Evolutionary conservation across 2,329 filamentous ascomycete genomes (phyloP), one percentile per base, ranked within the genome.

Genomic region (Fusarium falciforme): DNA sequence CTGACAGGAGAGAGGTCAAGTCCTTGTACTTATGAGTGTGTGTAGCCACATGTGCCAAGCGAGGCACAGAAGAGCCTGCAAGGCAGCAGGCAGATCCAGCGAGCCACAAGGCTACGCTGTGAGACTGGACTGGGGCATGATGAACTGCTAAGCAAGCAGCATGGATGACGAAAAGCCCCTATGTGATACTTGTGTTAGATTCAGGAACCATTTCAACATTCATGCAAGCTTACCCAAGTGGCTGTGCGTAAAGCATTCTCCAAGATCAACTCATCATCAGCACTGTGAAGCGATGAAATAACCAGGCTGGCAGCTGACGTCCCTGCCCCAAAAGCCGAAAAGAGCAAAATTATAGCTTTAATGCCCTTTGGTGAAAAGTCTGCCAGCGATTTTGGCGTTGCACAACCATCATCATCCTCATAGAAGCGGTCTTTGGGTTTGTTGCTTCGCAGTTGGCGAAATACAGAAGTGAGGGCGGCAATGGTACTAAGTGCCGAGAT

Each of bases 391-490:
- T 92, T 89, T 38, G 89, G 85, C 0, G 90, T 92, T 36, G 91
- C 91, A 71, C 87, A 85, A 55, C 93, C 93, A 82, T 95, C 93
- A 66, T 87, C 83, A 78, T 95, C 93, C 73, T 90, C 84, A 77
- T 94, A 95, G 11, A 86, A 83, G 3, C 85, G 81, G 35, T 87
- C 83, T 64, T 80, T 82, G 16, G 82, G 80, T 6, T 77, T 79
- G 29, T 78, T 78, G 58, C 77, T 76, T 22, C 77, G 80, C 36
- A 77, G 66, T 54, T 84, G 83, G 10, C 70, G 47, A 78, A 79
- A 64, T n/a, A 82, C 31, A 17, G 81, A 80, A 5, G 81, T 84
- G 6, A 83, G 42, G 4, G 83, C 81, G 42, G 27, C 27, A 27
- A 61, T 12, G 1, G 57, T 38, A 0, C 80, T 76, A 12, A 85